phyloP scores from a whole-genome alignment of 2,329 filamentous ascomycete genomes.

The Fusarium dimerum region DNA sequence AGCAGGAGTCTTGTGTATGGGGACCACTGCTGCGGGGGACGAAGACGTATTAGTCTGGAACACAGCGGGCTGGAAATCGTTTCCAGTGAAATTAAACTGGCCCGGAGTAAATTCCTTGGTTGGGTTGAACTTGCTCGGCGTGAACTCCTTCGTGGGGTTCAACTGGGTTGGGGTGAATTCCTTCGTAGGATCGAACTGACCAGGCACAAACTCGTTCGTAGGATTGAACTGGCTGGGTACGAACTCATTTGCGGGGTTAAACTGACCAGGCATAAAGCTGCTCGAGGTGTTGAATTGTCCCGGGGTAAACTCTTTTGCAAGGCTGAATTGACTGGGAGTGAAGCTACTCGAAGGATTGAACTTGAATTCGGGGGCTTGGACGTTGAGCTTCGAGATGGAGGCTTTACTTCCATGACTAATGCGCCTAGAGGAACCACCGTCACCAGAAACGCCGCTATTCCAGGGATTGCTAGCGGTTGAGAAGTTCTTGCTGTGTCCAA shows the following conservation, averaged over 20 bases:
- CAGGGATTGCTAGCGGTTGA: constrained; percentile 65
- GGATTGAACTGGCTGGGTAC: background rate
- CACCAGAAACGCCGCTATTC: constrained; percentile 51
- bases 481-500: constrained; percentile 55
- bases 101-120: constrained; percentile 49
- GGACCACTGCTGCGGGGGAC: constrained; percentile 16
- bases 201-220: background rate
- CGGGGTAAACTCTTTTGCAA: constrained; percentile 2
- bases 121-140: background rate
- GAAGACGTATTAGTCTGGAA: constrained; percentile 41
- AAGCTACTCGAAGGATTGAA: constrained; percentile 58
- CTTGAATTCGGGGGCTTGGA: constrained; percentile 85
- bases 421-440: constrained; percentile 38
- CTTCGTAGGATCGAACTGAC: background rate
- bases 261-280: background rate
- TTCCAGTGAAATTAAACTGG: constrained; percentile 51
- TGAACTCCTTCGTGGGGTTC: background rate
- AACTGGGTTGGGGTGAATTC: background rate
- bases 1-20: constrained; percentile 27
- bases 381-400: constrained; percentile 80
- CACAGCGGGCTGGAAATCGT: constrained; percentile 49
- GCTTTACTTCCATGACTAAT: constrained; percentile 66
- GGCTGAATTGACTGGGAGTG: constrained; percentile 25
- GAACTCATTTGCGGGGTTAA: background rate
- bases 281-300: background rate